phyloP scores from a whole-genome alignment of 2,329 filamentous ascomycete species.

The Alternaria metachromatica region DNA sequence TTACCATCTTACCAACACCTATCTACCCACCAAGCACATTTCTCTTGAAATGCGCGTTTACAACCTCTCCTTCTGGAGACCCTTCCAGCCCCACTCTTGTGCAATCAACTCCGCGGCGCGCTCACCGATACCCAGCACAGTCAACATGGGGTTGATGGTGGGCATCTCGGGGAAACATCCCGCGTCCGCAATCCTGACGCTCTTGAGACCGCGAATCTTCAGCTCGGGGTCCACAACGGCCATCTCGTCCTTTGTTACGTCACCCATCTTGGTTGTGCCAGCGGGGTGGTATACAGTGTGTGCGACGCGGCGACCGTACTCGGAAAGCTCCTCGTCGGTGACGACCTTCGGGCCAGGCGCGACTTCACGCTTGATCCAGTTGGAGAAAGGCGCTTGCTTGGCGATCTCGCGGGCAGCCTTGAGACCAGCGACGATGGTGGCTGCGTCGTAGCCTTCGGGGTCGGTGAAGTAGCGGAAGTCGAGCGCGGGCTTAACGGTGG shows the following conservation, averaged over 20 bases:
- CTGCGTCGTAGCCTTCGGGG: conserved; percentile 82
- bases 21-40: background rate
- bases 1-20: background rate
- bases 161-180: conserved; percentile 89
- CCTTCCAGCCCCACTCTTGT: conserved; percentile 72
- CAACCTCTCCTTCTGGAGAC: conserved; percentile 61
- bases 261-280: conserved; percentile 90
- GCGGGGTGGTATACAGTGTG: conserved; percentile 92
- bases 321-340: conserved; percentile 78
- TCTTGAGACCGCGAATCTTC: conserved; percentile 74
- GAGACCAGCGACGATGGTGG: conserved; percentile 79
- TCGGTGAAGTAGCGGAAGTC: conserved; percentile 93
- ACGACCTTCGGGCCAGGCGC: conserved; percentile 76
- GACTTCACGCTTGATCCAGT: conserved; percentile 83
- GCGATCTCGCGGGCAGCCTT: conserved; percentile 79
- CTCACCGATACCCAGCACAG: conserved; percentile 83
- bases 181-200: conserved; percentile 81
- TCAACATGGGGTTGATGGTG: conserved; percentile 89
- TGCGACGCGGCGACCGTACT: conserved; percentile 80
- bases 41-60: conserved; percentile 35
- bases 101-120: conserved; percentile 83
- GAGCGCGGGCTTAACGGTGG: conserved; percentile 78
- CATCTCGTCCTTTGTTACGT: conserved; percentile 69
- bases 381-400: conserved; percentile 75
- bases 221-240: conserved; percentile 82